Conservation (phyloP, 225 moss, liverwort and hornwort genomes). For the Physcomitrium patens region DNA sequence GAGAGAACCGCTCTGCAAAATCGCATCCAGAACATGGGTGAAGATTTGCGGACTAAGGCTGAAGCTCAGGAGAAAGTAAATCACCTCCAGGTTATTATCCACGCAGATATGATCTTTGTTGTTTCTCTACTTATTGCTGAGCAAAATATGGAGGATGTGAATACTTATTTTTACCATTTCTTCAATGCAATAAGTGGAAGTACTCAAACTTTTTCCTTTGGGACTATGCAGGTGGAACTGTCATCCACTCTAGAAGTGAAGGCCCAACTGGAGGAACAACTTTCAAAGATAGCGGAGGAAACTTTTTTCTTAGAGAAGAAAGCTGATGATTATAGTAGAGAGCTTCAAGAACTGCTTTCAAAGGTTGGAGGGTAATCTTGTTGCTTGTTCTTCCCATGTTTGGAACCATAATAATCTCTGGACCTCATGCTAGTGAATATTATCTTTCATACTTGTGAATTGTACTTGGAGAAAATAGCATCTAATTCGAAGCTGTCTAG, state of each 20-base stretch:
- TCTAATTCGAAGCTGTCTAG: constrained; percentile 6
- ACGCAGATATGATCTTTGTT: not conserved
- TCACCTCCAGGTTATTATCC: constrained; percentile 68
- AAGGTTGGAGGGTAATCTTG: constrained; percentile 53
- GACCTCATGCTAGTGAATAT: not conserved
- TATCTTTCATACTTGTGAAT: not conserved
- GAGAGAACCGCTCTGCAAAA: constrained; percentile 68
- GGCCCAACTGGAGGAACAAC: constrained; percentile 71
- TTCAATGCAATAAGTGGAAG: constrained; percentile 13
- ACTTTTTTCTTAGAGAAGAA: constrained; percentile 72
- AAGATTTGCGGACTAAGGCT: constrained; percentile 63
- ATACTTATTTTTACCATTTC: not conserved
- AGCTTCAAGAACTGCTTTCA: constrained; percentile 64
- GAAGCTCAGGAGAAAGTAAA: constrained; percentile 66
- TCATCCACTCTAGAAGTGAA: constrained; percentile 68
- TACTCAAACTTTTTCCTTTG: constrained; percentile 1
- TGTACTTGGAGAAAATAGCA: not conserved
- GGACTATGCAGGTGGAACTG: constrained; percentile 66
- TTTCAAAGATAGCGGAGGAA: constrained; percentile 76
- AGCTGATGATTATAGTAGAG: constrained; percentile 87
- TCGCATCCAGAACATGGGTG: constrained; percentile 76
- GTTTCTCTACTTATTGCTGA: not conserved
- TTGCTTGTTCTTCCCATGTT: not conserved
- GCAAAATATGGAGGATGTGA: constrained; percentile 44
- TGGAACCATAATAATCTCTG: constrained; percentile 1